Percentiles rank a stretch among this genome's conserved stretches.
Conservation (phyloP, 306 rosid genomes). For the Acacia acuminata region DNA sequence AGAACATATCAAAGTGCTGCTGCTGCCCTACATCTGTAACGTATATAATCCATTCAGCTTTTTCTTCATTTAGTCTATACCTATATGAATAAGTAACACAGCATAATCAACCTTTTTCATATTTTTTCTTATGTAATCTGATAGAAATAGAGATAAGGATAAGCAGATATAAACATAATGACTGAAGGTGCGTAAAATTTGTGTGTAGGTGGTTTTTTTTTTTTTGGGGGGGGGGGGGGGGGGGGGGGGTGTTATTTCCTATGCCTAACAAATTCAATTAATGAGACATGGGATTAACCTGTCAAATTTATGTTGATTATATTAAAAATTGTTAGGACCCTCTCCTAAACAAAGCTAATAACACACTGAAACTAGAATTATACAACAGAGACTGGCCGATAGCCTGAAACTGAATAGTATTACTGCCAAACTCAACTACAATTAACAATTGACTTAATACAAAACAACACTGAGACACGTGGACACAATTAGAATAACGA, state of each 20-base stretch:
- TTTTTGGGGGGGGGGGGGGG: too few relatives aligned
- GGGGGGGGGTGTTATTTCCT: not conserved
- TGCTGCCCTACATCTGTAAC: conserved; percentile 95
- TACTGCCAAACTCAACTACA: too few relatives aligned
- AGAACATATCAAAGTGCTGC: conserved; percentile 93
- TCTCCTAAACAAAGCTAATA: too few relatives aligned
- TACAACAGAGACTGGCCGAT: too few relatives aligned
- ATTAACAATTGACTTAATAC: too few relatives aligned
- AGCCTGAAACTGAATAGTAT: too few relatives aligned
- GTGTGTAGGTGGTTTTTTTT: too few relatives aligned
- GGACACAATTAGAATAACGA: too few relatives aligned
- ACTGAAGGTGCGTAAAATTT: not conserved
- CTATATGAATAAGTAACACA: conserved; percentile 49
- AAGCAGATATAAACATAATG: not conserved
- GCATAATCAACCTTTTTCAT: not conserved
- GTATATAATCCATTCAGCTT: conserved; percentile 91
- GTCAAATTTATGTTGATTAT: not conserved
- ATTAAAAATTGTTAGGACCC: not conserved
- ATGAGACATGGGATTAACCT: not conserved
- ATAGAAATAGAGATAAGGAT: conserved; percentile 17
- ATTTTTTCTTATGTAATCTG: not conserved
- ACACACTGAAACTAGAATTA: too few relatives aligned
- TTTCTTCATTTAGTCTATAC: conserved; percentile 89
- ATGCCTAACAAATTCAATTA: not conserved
- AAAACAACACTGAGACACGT: too few relatives aligned